Conservation (phyloP, 345 rosid species). For the Toxicodendron radicans region DNA sequence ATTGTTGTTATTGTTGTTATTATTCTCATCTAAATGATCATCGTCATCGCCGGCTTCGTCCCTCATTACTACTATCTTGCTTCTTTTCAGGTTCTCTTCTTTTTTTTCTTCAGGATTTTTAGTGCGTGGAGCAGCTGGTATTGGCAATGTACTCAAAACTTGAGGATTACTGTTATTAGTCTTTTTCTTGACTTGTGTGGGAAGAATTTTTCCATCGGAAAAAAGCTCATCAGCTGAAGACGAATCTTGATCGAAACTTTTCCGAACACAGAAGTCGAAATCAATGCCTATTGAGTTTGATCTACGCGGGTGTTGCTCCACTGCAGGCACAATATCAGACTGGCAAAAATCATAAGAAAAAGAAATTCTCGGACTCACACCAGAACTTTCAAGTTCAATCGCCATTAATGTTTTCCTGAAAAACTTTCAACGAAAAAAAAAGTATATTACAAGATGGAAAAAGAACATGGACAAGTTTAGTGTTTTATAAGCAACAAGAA, state of each 20-base stretch:
- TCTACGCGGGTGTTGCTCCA: conserved; percentile 49
- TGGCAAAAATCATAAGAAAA: conserved; percentile 70
- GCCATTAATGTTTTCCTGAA: conserved; percentile 45
- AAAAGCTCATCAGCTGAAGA: conserved; percentile 64
- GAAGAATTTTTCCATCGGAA: conserved; percentile 50
- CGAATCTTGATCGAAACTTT: conserved; percentile 45
- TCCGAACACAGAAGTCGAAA: conserved; percentile 48
- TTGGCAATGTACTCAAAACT: too few species aligned
- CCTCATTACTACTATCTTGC: conserved; percentile 22
- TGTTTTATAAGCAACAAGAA: too few species aligned
- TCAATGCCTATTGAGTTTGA: conserved; percentile 52
- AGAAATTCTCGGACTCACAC: conserved; percentile 76
- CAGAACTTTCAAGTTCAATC: conserved; percentile 55
- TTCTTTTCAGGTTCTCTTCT: conserved; percentile 21
- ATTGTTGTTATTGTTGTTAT: background rate
- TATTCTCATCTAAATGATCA: conserved; percentile 27
- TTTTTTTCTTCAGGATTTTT: conserved; percentile 6
- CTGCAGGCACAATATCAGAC: conserved; percentile 51
- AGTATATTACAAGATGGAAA: background rate
- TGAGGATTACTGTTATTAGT: background rate
- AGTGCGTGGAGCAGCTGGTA: background rate
- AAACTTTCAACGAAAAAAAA: conserved; percentile 3
- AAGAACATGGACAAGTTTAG: background rate
- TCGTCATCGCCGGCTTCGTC: conserved; percentile 33
- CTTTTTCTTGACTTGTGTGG: conserved; percentile 47